Base-by-base conservation (phyloP, 2,329 filamentous ascomycete species). In the Neocucurbitaria cava region DNA sequence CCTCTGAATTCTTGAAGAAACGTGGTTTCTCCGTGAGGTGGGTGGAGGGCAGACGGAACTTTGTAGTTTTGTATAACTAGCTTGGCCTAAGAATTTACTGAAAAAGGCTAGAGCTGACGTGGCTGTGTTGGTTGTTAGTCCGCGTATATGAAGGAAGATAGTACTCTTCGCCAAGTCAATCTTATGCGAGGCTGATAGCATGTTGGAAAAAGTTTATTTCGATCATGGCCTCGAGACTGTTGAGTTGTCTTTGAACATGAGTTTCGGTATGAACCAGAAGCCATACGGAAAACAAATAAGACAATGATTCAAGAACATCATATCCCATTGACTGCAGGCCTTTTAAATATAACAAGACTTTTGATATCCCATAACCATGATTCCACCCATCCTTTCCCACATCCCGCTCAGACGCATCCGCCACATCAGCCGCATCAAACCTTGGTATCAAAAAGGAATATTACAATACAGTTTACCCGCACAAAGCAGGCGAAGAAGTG, bases 401-500 rank as follows among this genome's bases (percentile, higher is more conserved):
- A 39, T 38, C 31, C 24, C 47, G 18, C 13, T 30, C 28, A 40
- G 20, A 40, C 53, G 35, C 50, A 46, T 58, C 48, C 43, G 23
- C 40, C 20, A 15, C 31, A 33, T 15, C 39, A 46, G 30, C 49
- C 33, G 42, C 54, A 52, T 59, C 54, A 49, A 45, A 42, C 54
- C 62, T 51, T 66, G 65, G 63, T 68, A 65, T 68, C 57, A 55
- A 52, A 61, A 58, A 52, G 45, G 61, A 60, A 50, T 42, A 64
- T 59, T 68, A 70, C 57, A 62, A 56, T 72, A 71, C 66, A 72
- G 44, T 36, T 49, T n/a, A n/a, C 28, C 45, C 48, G 35, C 52
- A 52, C 46, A 30, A 11, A 38, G 21, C 28, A 28, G 45, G 20
- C 52, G 49, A 24, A 57, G 56, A 65, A 65, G 57, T 64, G 58